A percentile compares a stretch with the other conserved stretches of the same genome.
phyloP scores from a whole-genome alignment of 2,329 filamentous ascomycete genomes.

The Diaporthe batatas region DNA sequence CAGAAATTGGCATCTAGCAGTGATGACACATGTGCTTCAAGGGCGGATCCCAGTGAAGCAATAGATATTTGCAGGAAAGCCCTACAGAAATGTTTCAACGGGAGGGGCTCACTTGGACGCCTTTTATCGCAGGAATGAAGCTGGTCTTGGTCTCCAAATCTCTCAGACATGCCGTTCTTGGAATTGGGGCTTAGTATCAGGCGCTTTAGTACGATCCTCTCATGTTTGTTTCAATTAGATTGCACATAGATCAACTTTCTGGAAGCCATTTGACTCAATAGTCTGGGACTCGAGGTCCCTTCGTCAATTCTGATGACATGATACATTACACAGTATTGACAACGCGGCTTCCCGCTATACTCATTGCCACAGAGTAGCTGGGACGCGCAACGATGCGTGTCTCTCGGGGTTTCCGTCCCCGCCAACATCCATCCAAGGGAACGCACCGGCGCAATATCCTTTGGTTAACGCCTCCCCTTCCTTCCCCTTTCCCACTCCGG shows the following conservation, averaged over 20 bases:
- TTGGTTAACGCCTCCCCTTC: background rate
- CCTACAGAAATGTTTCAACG: background rate
- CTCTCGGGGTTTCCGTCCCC: background rate
- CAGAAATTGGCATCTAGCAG: background rate
- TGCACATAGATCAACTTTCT: background rate
- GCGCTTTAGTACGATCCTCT: background rate
- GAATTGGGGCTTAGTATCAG: background rate
- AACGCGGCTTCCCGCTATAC: slow-evolving; percentile 2
- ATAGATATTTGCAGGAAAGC: background rate
- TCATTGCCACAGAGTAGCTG: slow-evolving; percentile 7
- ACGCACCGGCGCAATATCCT: slow-evolving; percentile 3
- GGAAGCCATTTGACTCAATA: background rate
- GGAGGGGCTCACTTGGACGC: background rate
- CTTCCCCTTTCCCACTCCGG: too few species aligned
- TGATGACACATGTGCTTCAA: background rate
- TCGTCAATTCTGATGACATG: slow-evolving; percentile 30
- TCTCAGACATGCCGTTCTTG: background rate
- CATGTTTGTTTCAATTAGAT: background rate
- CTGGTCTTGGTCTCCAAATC: background rate
- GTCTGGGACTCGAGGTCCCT: slow-evolving; percentile 19
- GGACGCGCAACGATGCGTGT: background rate
- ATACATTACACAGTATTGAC: slow-evolving; percentile 34
- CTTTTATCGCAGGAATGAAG: background rate
- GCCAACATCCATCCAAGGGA: background rate
- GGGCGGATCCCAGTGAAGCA: background rate